A percentile compares a stretch with the other conserved stretches of the same genome.
These are phyloP conservation scores for Sporothrix schenckii DNA, from an alignment of 2,329 filamentous ascomycete genomes.

Conservation along the genomic window DNA sequence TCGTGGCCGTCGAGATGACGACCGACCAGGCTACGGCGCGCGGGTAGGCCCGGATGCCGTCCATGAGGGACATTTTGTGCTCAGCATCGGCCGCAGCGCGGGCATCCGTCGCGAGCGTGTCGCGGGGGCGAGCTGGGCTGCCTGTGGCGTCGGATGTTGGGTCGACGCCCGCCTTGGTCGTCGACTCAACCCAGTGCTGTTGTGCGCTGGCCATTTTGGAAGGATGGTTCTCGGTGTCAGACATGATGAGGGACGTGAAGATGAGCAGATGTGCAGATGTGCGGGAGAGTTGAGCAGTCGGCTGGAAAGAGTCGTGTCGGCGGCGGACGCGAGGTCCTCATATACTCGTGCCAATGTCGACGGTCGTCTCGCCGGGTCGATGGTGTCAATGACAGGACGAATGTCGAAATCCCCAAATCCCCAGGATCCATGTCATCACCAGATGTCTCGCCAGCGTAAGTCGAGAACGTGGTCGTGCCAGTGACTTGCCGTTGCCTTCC, in stretches of 20 bases:
- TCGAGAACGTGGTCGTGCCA: too few relatives aligned
- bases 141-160: too few relatives aligned
- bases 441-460: not conserved
- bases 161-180: too few relatives aligned
- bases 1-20: constrained; percentile 20
- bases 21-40: constrained; percentile 26
- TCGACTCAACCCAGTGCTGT: constrained; percentile 1
- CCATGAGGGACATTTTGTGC: constrained; percentile 22
- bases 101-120: constrained; percentile 9
- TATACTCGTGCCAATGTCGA: constrained; percentile 8
- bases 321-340: constrained; percentile 2
- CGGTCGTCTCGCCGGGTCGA: not conserved
- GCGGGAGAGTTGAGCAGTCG: not conserved
- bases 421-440: not conserved
- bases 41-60: constrained; percentile 20
- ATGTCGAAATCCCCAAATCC: not conserved
- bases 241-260: not conserved
- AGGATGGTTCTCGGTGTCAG: not conserved
- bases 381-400: not conserved
- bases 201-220: not conserved
- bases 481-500: not conserved
- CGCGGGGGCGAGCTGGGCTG: too few relatives aligned
- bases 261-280: not conserved
- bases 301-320: not conserved
- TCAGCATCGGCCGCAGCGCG: constrained; percentile 18